Evolutionary conservation across 169 alveolate genomes (phyloP).

Genomic region (Eimeria zaria): DNA sequence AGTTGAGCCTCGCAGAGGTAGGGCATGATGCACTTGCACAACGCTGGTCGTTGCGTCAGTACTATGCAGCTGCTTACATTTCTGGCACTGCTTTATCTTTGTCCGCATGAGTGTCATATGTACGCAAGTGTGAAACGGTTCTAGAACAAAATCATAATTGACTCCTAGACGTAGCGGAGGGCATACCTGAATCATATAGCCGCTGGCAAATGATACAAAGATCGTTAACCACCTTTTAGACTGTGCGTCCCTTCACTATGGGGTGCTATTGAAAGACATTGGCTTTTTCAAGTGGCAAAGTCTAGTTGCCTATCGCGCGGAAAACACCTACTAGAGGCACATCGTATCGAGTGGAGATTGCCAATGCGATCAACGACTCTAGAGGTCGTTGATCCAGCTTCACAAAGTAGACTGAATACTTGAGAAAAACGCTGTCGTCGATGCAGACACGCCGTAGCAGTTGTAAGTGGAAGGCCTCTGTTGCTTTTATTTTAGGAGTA

Average conservation of each 20-base stretch:
- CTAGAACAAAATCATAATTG: too few relatives aligned
- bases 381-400: not conserved
- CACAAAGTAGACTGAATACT: not conserved
- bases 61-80: too few relatives aligned
- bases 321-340: not conserved
- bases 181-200: not conserved
- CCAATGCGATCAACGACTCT: not conserved
- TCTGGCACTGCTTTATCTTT: too few relatives aligned
- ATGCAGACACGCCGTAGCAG: not conserved
- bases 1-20: too few relatives aligned
- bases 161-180: too few relatives aligned
- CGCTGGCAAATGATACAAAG: not conserved
- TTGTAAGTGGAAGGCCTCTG: not conserved
- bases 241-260: not conserved
- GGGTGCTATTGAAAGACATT: not conserved
- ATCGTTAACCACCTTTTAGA: not conserved
- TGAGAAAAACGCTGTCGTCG: not conserved
- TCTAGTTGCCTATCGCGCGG: not conserved
- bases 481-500: too few relatives aligned
- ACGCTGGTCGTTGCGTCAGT: too few relatives aligned
- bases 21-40: too few relatives aligned
- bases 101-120: too few relatives aligned
- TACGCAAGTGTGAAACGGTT: too few relatives aligned
- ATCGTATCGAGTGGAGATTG: not conserved
- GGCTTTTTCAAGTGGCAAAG: not conserved